Base-by-base conservation (phyloP, 2,329 filamentous ascomycete genomes). In the Ambrosiella beaveri region DNA sequence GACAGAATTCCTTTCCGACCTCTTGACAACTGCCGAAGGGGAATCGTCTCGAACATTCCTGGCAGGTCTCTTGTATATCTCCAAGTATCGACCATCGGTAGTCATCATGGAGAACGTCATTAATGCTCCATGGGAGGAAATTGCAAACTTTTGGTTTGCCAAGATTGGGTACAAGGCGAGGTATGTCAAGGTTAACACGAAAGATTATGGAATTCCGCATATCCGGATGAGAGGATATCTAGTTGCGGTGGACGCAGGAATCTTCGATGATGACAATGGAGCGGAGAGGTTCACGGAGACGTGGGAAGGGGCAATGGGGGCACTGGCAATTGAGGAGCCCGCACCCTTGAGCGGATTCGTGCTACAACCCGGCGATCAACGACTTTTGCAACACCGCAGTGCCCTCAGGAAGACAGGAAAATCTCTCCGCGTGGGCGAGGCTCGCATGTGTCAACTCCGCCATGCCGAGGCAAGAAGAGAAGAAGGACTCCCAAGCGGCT, bases 21-120 rank as follows among this genome's bases (percentile, higher is more conserved):
- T 84, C 1, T 77, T 83, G 59, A 79, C 81, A 56, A 59, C 56
- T 15, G 15, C 69, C 74, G 12, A 56, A 9, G 84, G 84, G 2
- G 80, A 88, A 63, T 86, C 84, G 0, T 76, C 75, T 0, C 73
- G 78, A 40, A 88, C 85, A 0, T 85, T 85, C 65, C 71, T 73
- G 44, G 79, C 77, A 0, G 75, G 86, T n/a, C 64, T 82, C 5
- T 65, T 68, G 0, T 87, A 86, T 62, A 74, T 75, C 0, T 68
- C 71, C 17, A 69, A 68, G 1, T 75, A 77, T 57, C 71, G 75
- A 0, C 86, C 86, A 0, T 74, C 73, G 1, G 71, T 89, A 9
- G 73, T 88, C 7, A 73, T 91, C 11, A 68, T 89, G 2, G 87
- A 91, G 67, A 91, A 93, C 64, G 83, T 91, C 1, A 66, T 65